Percentiles rank a stretch among this genome's conserved stretches.
phyloP scores from a whole-genome alignment of 768 basidiomycete genomes.

The Termitomyces eurrhizus region DNA sequence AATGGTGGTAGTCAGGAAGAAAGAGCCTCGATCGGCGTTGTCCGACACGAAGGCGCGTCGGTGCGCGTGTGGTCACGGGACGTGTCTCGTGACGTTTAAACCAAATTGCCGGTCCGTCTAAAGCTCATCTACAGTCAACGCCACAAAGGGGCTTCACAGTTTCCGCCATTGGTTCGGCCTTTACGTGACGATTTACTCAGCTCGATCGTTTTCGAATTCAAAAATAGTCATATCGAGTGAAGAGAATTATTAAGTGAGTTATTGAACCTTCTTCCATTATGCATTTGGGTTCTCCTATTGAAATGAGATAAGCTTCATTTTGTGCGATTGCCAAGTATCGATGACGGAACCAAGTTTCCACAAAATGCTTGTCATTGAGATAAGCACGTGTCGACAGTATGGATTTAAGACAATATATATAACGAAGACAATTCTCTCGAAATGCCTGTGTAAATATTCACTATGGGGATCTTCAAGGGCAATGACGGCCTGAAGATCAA shows the following conservation, averaged over 20 bases:
- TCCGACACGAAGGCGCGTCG: background rate
- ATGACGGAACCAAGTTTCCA: background rate
- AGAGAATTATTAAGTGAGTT: background rate
- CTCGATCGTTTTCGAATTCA: background rate
- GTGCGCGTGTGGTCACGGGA: background rate
- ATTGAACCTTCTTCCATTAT: background rate
- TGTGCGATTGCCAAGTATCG: background rate
- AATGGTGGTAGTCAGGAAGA: background rate
- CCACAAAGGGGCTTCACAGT: too few relatives aligned
- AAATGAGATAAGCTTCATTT: background rate
- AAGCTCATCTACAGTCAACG: background rate
- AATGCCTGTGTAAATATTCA: background rate
- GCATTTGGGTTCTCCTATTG: background rate
- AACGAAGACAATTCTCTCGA: background rate
- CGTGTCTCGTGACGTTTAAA: background rate
- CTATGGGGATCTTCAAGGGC: constrained; percentile 15
- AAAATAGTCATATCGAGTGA: background rate
- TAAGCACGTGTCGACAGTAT: background rate
- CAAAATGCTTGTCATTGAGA: background rate
- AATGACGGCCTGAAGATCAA: constrained; percentile 19
- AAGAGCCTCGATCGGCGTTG: background rate
- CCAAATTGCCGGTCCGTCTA: background rate
- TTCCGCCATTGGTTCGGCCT: background rate
- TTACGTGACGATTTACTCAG: background rate
- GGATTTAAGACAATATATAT: constrained; percentile 10